Evolutionary conservation across 352 stramenopile species (phyloP).

Genomic region (Phytophthora hybrid): DNA sequence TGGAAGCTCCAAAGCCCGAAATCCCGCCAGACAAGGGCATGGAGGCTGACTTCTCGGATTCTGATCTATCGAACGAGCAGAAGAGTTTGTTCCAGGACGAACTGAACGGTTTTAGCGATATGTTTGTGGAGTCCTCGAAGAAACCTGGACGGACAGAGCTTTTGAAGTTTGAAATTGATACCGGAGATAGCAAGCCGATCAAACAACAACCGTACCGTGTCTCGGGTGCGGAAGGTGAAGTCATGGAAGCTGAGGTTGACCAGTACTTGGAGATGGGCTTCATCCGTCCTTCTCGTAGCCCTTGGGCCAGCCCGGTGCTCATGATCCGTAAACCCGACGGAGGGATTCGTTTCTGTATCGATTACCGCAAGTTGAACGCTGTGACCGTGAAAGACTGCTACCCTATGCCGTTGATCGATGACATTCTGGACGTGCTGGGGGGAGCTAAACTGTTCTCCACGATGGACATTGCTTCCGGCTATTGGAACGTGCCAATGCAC

Average conservation of each 20-base stretch:
- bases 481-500: too few relatives aligned
- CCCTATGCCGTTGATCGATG: slow-evolving; percentile 16
- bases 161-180: slow-evolving; percentile 19
- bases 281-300: background rate
- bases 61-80: background rate
- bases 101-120: background rate
- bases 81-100: background rate
- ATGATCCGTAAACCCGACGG: background rate
- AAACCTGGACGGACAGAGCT: slow-evolving; percentile 7
- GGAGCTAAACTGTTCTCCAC: slow-evolving; percentile 10
- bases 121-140: slow-evolving; percentile 15
- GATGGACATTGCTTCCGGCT: background rate
- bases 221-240: slow-evolving; percentile 5
- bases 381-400: slow-evolving; percentile 17
- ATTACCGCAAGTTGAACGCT: slow-evolving; percentile 16
- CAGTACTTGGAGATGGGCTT: slow-evolving; percentile 7
- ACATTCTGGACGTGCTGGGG: slow-evolving; percentile 16
- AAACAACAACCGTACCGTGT: slow-evolving; percentile 21
- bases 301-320: slow-evolving; percentile 5
- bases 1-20: background rate
- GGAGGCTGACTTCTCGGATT: background rate
- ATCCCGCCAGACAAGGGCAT: background rate
- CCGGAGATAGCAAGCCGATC: background rate
- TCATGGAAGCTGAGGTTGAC: slow-evolving; percentile 14
- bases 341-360: slow-evolving; percentile 22